phyloP scores from a whole-genome alignment of 768 basidiomycete genomes.

The Lentinula sp. region DNA sequence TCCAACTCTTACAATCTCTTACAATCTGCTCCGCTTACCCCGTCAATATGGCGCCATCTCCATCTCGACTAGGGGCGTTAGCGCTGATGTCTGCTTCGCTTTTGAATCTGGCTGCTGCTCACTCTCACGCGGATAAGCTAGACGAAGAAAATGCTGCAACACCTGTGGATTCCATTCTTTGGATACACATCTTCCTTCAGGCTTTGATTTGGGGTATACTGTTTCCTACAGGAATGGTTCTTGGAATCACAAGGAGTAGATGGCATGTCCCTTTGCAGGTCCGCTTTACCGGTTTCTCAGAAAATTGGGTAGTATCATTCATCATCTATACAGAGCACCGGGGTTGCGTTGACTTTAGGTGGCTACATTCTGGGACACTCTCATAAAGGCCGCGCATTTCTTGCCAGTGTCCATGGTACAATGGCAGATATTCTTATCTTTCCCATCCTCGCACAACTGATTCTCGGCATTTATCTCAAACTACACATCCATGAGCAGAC shows the following conservation, averaged over 20 bases:
- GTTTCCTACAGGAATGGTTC: conserved; percentile 81
- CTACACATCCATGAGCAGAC: conserved; percentile 81
- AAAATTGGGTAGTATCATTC: not conserved
- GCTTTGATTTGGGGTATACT: conserved; percentile 76
- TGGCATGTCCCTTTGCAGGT: conserved; percentile 93
- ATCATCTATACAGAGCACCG: conserved; percentile 40
- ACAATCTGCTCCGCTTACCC: too few species aligned
- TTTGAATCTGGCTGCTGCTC: conserved; percentile 26
- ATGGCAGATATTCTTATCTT: conserved; percentile 62
- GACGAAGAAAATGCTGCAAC: conserved; percentile 57
- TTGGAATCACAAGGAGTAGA: conserved; percentile 69
- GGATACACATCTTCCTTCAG: conserved; percentile 81
- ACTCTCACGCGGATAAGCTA: conserved; percentile 57
- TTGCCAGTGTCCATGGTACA: conserved; percentile 63
- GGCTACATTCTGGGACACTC: conserved; percentile 82
- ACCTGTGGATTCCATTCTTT: conserved; percentile 72
- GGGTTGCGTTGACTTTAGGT: conserved; percentile 60
- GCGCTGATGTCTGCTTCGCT: not conserved
- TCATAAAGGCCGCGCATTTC: conserved; percentile 79
- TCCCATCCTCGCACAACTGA: conserved; percentile 61
- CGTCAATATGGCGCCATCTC: not conserved
- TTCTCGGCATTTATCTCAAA: conserved; percentile 85
- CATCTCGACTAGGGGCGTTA: not conserved
- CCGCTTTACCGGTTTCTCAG: conserved; percentile 9
- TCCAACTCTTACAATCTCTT: not conserved